Base-by-base conservation (phyloP, 352 stramenopile genomes). In the Phytopythium mirpurense region DNA sequence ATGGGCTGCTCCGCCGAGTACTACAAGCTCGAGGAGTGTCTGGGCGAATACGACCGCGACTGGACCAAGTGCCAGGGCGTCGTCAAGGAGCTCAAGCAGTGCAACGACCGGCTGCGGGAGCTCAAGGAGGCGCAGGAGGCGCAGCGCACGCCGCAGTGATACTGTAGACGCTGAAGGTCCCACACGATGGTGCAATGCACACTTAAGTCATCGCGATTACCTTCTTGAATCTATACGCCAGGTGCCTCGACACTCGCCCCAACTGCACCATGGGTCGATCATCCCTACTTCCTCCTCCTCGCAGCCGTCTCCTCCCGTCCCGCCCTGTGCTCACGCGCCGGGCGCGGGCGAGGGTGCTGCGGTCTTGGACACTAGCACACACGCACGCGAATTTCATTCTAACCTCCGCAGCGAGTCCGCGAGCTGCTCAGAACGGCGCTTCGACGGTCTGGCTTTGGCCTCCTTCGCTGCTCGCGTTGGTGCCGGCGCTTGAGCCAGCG, bases 1-100 rank as follows among this genome's bases (percentile, higher is more conserved):
- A 94, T 89, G 65, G 71, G 77, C 57, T 94, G 83, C 60, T 70
- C 83, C 34, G 77, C 81, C 50, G 76, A 90, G 48, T 94, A 94
- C 66, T 93, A 93, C 69, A 79, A 86, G 54, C 76, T 94, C 27
- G 84, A 94, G 58, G 79, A 94, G 24, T 94, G 84, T 42, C 72
- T 94, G 16, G 81, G 72, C 26, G 78, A 94, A 62, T 79, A 68
- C 54, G 75, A 92, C 44, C 79, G 82, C 57, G 78, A 94, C 70
- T 94, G 84, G 84, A 91, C 70, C 66, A 91, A 94, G 63, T 94
- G 84, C 61, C 84, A 94, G 56, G 52, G 62, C 49, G 61, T 91
- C 45, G 84, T 94, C 51, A 88, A 90, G 63, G 62, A 74, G 65
- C 80, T 94, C 32, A 82, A 81, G 56, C 54, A 64, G 19, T 94